Base-by-base conservation (phyloP, 768 basidiomycete genomes). In the Naganishia antarctica region DNA sequence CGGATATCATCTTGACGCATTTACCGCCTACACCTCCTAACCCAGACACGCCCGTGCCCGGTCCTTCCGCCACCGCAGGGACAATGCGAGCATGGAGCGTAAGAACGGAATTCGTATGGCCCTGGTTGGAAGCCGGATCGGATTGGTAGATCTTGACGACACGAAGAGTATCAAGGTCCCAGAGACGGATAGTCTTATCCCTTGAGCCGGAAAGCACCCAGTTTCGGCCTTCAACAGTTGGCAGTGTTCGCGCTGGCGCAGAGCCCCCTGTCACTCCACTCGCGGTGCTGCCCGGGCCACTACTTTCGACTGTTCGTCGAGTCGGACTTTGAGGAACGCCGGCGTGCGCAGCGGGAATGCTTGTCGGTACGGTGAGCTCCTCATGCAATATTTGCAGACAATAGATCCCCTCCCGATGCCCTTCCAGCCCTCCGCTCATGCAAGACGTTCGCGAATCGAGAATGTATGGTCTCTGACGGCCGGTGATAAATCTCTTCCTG, bases 191-290 rank as follows among this genome's bases (percentile, higher is more conserved):
- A 4, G 70, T 72, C 37, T 67, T 65, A 64, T 77, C 76, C 46
- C 76, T 65, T n/a, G 74, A 75, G 15, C 74, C 73, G 40, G 73
- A 71, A 13, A 77, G 60, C 18, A 77, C 50, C 76, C 76, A 77
- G 34, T 74, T 70, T 44, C 71, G 50, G 0, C 71, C 72, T 15
- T 47, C 60, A 25, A 70, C 60, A 1, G 61, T 64, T 23, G 46
- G 16, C 21, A 58, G 16, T 29, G 46, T 43, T 5, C 43, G 41
- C 4, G 66, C 31, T 23, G 31, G 32, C n/a, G 32, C 16, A 7
- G 21, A 28, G 6, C 44, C 25, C n/a, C 59, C 47, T 41, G 45
- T 31, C n/a, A n/a, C n/a, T n/a, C n/a, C n/a, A 7, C 46, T 31
- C n/a, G 62, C 34, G 32, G 18, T 63, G 49, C 23, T 26, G 40